phyloP scores from a whole-genome alignment of 2,329 filamentous ascomycete species.

The Aureobasidium sp. region DNA sequence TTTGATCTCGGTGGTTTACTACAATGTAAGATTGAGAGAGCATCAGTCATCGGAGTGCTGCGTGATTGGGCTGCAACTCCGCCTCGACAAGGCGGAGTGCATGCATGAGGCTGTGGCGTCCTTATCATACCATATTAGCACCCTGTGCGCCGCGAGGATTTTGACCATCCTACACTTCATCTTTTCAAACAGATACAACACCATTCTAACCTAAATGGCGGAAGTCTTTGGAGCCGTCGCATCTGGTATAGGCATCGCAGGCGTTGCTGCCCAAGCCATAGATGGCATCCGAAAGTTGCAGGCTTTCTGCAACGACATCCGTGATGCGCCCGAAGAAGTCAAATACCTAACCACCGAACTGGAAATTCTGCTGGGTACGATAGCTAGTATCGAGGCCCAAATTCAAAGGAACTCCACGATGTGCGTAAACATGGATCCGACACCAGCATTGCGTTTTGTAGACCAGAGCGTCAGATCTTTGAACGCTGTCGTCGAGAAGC shows the following conservation, averaged over 20 bases:
- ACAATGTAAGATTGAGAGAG: no score
- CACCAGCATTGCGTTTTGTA: not conserved
- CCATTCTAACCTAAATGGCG: not conserved
- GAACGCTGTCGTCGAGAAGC: not conserved
- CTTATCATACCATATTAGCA: not conserved
- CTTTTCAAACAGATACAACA: not conserved
- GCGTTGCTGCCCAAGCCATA: not conserved
- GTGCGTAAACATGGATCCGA: not conserved
- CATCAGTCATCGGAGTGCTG: not conserved
- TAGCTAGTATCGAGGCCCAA: not conserved
- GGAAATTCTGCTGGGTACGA: not conserved
- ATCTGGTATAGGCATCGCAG: not conserved
- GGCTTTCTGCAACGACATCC: not conserved
- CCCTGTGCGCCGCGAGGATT: not conserved
- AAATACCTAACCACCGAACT: not conserved
- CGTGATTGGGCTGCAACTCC: not conserved
- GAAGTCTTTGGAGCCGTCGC: not conserved
- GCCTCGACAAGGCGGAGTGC: not conserved
- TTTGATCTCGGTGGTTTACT: no score
- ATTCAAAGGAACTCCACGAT: not conserved
- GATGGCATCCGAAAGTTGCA: not conserved
- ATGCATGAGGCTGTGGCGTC: not conserved
- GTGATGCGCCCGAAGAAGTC: not conserved
- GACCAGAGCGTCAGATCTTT: not conserved
- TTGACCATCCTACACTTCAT: no score